These are phyloP conservation scores for Acanthamoeba comandoni DNA, from an alignment of 208 protist genomes.

Conservation along the genomic window DNA sequence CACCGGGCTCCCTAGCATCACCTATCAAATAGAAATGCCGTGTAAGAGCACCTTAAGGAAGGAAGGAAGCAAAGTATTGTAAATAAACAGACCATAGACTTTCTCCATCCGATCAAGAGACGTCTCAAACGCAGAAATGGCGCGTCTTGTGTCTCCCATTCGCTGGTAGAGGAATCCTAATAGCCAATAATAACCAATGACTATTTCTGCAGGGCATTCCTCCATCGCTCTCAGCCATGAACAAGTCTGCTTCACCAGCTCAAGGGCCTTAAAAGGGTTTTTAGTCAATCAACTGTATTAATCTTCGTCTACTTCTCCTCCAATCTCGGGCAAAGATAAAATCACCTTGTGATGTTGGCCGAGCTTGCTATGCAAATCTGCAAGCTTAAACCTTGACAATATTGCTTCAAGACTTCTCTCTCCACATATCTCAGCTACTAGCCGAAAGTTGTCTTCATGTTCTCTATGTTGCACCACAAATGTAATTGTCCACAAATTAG, in stretches of 20 bases:
- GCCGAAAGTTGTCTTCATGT: slow-evolving; percentile 50
- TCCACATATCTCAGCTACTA: slow-evolving; percentile 40
- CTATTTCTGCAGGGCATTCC: slow-evolving; percentile 64
- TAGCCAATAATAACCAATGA: slow-evolving; percentile 67
- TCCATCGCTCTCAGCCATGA: background rate
- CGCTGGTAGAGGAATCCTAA: slow-evolving; percentile 64
- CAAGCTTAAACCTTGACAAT: slow-evolving; percentile 23
- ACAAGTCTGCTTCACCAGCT: slow-evolving; percentile 57
- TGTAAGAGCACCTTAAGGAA: no score
- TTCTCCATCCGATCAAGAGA: slow-evolving; percentile 43
- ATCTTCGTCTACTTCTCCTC: background rate
- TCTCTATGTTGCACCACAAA: background rate
- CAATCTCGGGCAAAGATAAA: background rate
- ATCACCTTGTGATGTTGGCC: slow-evolving; percentile 20
- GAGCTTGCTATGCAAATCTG: slow-evolving; percentile 37
- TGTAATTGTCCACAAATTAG: no score
- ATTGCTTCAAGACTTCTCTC: slow-evolving; percentile 26
- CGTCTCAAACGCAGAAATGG: slow-evolving; percentile 41
- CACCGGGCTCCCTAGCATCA: slow-evolving; percentile 56
- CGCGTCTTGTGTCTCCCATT: slow-evolving; percentile 32
- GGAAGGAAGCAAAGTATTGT: no score
- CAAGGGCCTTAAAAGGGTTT: background rate
- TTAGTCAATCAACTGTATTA: background rate
- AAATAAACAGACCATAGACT: slow-evolving; percentile 35
- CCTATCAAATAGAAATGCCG: background rate